Conservation (phyloP, 768 basidiomycete genomes). For the Crepidotus variabilis region DNA sequence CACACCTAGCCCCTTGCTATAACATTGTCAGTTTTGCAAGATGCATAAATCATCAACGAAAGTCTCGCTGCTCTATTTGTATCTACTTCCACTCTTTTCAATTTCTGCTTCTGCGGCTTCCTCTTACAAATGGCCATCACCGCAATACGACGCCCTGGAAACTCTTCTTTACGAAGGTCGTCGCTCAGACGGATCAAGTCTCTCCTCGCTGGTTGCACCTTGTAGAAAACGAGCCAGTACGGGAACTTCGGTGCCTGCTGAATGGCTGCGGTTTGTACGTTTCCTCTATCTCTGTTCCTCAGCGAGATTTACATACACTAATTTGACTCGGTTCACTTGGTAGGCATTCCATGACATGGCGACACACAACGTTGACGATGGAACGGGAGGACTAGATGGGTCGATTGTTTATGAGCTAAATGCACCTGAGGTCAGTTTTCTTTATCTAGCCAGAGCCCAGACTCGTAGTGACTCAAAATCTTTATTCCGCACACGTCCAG, state of each 20-base stretch:
- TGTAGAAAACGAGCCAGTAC: slow-evolving; percentile 27
- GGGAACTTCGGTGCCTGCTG: slow-evolving; percentile 26
- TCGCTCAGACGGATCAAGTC: slow-evolving; percentile 27
- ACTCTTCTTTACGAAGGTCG: slow-evolving; percentile 29
- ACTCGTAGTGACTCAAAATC: neutral
- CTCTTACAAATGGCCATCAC: slow-evolving; percentile 30
- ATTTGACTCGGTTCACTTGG: neutral
- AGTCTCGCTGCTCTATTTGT: slow-evolving; percentile 6
- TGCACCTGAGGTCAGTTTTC: slow-evolving; percentile 32
- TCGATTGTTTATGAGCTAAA: slow-evolving; percentile 45
- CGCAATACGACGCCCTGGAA: slow-evolving; percentile 33
- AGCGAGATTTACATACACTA: neutral
- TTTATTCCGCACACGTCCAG: slow-evolving; percentile 18
- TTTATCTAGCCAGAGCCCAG: neutral
- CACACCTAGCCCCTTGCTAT: neutral
- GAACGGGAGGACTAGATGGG: slow-evolving; percentile 47
- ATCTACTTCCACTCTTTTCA: slow-evolving; percentile 10
- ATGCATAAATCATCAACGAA: neutral
- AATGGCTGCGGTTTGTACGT: slow-evolving; percentile 34
- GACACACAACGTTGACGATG: slow-evolving; percentile 40
- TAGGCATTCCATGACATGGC: slow-evolving; percentile 51
- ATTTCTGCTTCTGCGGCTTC: slow-evolving; percentile 8
- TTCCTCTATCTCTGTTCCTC: neutral
- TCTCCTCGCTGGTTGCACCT: slow-evolving; percentile 28
- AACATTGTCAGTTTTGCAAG: neutral